Base-by-base conservation (phyloP, 805 yeast genomes). In the Kluyveromyces starmeri region DNA sequence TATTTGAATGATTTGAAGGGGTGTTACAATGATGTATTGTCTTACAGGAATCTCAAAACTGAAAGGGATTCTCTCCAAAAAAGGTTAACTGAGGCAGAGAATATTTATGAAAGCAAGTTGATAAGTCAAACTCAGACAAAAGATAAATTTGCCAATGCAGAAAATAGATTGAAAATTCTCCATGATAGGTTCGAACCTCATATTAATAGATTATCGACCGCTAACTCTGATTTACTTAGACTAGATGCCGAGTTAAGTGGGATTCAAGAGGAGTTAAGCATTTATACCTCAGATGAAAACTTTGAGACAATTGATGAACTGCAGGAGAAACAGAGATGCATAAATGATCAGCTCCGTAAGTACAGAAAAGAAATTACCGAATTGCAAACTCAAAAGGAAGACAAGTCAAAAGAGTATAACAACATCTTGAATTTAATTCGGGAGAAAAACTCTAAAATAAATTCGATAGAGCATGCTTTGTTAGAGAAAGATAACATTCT, bases 251-350 rank as follows among this genome's bases (percentile, higher is more conserved):
- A 55, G 8, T 30, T 51, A 5, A 39, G 44, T 4, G 43, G 38
- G 8, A 32, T 53, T 10, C 40, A 52, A 2, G 50, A 52, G 12
- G 57, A 59, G 34, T 34, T 59, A 9, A 47, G 42, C 29, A 35
- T 43, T 24, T 44, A 45, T 22, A 44, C 41, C 9, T 27, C 42
- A 3, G 42, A 44, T 7, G 50, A 47, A 12, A 40, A 35, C 10
- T 32, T 53, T n/a, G 42, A 45, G 28, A 48, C 59, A 4, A 47
- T 51, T 2, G 53, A 51, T 19, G 59, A 54, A 29, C 27, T 57
- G 14, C 49, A 49, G 16, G 31, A 21, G 3, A 38, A 27, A n/a
- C 59, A 51, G 36, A 42, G 33, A 28, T 16, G 20, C 1, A 41
- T 43, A 13, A 53, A 49, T 30, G 48, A 48, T 6, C 9, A 13